phyloP scores from a whole-genome alignment of 352 stramenopile genomes.

The Phytopythium montanum region DNA sequence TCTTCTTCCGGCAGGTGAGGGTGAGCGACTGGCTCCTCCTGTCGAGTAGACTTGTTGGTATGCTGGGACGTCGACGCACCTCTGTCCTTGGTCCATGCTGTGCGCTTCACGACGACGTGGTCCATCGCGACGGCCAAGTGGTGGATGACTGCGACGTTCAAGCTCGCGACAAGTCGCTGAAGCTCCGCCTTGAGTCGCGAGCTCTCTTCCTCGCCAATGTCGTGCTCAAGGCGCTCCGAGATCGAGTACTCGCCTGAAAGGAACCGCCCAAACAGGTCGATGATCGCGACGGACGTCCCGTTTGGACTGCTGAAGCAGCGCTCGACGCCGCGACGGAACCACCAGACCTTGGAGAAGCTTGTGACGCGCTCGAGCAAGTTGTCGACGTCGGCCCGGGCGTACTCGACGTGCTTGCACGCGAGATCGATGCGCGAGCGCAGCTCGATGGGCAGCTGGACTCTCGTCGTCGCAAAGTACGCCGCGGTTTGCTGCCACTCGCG shows the following conservation, averaged over 20 bases:
- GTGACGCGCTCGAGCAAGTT: conserved; percentile 25
- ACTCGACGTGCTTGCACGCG: conserved; percentile 40
- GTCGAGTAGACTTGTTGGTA: background rate
- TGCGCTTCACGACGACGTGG: background rate
- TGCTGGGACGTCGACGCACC: background rate
- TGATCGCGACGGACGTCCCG: conserved; percentile 11
- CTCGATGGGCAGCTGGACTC: conserved; percentile 13
- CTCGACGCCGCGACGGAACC: conserved; percentile 34
- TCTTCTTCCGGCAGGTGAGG: background rate
- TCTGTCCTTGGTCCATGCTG: background rate
- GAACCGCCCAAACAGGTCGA: conserved; percentile 30
- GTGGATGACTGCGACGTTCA: conserved; percentile 10
- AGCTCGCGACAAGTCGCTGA: conserved; percentile 15
- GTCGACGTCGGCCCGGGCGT: conserved; percentile 21
- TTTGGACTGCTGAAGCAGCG: conserved; percentile 20
- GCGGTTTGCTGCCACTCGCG: conserved; percentile 67
- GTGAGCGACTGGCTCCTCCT: background rate
- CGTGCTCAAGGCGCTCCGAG: conserved; percentile 34
- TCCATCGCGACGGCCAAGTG: background rate
- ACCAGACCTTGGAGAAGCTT: conserved; percentile 50
- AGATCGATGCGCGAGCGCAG: conserved; percentile 35
- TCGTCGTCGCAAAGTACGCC: conserved; percentile 20
- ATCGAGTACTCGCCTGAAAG: conserved; percentile 20
- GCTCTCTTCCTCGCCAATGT: conserved; percentile 17
- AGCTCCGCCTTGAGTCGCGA: conserved; percentile 6